Evolutionary conservation across 2,329 filamentous ascomycete species (phyloP).

Genomic region (Pseudopithomyces chartarum): DNA sequence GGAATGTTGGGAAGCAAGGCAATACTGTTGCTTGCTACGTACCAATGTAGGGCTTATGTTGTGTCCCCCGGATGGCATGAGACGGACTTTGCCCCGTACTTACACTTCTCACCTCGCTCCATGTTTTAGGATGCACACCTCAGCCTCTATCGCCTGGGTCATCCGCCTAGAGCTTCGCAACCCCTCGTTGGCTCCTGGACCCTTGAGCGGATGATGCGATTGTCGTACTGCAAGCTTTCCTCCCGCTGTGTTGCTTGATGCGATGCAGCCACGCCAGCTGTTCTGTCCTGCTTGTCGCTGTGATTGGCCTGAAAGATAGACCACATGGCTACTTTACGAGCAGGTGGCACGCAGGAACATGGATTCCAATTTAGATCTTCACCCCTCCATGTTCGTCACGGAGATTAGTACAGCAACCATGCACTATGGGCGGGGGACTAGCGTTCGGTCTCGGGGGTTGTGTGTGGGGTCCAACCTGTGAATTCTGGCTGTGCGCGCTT

Average conservation of each 20-base stretch:
- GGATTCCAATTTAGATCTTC: no score
- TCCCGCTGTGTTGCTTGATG: no score
- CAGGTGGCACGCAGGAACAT: neutral
- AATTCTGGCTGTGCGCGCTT: neutral
- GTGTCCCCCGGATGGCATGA: constrained; percentile 4
- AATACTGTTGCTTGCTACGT: neutral
- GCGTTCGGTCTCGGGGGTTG: constrained; percentile 3
- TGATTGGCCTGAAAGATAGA: no score
- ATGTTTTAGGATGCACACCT: constrained; percentile 8
- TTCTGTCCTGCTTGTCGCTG: no score
- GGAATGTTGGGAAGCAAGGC: constrained; percentile 5
- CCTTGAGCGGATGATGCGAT: neutral
- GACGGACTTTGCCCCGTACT: neutral
- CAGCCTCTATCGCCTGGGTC: constrained; percentile 1
- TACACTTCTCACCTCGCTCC: neutral
- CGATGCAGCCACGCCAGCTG: no score
- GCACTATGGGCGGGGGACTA: neutral
- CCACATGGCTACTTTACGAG: neutral
- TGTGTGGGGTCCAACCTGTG: neutral
- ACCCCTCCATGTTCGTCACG: neutral
- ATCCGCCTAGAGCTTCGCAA: neutral
- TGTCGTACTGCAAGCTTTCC: neutral
- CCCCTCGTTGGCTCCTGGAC: neutral
- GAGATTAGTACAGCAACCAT: neutral
- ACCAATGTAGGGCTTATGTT: constrained; percentile 3